Evolutionary conservation across 2,329 filamentous ascomycete species (phyloP), one percentile per base, ranked within the genome.

Genomic region (Lojkania enalia): DNA sequence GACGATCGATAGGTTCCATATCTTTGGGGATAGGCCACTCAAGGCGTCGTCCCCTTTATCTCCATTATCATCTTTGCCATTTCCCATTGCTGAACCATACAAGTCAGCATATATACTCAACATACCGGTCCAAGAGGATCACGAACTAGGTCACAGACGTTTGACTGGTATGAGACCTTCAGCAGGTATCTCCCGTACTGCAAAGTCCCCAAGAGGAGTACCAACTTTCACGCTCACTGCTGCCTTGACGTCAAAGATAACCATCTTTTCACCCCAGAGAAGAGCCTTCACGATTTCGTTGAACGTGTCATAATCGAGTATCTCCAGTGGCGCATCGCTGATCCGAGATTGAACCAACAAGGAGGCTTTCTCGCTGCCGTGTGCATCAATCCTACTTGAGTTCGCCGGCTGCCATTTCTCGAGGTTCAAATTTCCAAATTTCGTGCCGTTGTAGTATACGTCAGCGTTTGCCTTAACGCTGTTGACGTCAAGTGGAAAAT

Each of bases 101-200:
- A 55, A 36, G 60, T 72, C 66, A 71, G 67, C 67, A 50, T 52
- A 39, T 52, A 49, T 39, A 27, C 42, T 42, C 12, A 32, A 42
- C 38, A 16, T 18, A 39, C 35, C 23, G 46, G 48, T 44, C 46
- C 53, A 41, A 57, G 49, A 59, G 61, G 63, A 60, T 59, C 49
- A 69, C 66, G 64, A 67, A 75, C 79, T 75, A 72, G 77, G 78
- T 72, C 77, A 89, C 91, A 84, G 86, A 96, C 90, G 88, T 82
- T 95, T 95, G 76, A 97, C 83, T 72, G 88, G 88, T 64, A 99
- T 85, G 63, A 85, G 82, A 58, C 94, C 91, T 75, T 90, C 80
- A 32, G 69, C 90, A 36, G 92, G 92, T 61, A 99, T 86, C 55
- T 86, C 84, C 69, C 88, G 89, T 60, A 97, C 76, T 42, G 86